Evolutionary conservation across 2,329 filamentous ascomycete genomes (phyloP).

Genomic region (Diaporthe helianthi): DNA sequence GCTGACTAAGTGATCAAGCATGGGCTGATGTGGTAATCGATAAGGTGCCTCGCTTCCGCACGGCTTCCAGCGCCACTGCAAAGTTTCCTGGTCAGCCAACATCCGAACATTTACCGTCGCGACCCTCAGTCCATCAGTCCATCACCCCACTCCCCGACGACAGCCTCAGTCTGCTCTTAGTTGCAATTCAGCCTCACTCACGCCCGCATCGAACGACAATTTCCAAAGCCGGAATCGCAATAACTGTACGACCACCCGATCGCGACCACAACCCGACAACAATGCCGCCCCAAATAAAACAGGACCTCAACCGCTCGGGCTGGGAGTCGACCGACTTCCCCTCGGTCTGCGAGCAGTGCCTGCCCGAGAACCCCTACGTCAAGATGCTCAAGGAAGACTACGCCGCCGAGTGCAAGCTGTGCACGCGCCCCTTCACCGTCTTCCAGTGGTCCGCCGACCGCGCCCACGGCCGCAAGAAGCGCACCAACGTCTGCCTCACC

Average conservation of each 20-base stretch:
- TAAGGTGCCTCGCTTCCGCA: neutral
- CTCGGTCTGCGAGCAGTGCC: constrained; percentile 88
- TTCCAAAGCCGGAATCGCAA: neutral
- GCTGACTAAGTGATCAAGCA: neutral
- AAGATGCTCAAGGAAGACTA: constrained; percentile 99
- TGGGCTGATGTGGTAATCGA: constrained; percentile 9
- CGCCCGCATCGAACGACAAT: neutral
- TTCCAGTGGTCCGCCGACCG: constrained; percentile 96
- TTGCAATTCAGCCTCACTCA: neutral
- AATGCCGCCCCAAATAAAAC: constrained; percentile 93
- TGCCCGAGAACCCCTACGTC: constrained; percentile 96
- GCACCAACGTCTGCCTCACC: constrained; percentile 94
- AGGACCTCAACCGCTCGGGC: constrained; percentile 92
- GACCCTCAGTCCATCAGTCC: neutral
- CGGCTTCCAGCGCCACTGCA: constrained; percentile 12
- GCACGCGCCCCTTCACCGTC: constrained; percentile 93
- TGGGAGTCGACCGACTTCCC: constrained; percentile 95
- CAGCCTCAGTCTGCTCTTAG: neutral
- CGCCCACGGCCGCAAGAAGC: constrained; percentile 84
- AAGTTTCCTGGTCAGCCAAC: constrained; percentile 8
- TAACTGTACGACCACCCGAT: neutral
- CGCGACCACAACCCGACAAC: constrained; percentile 33
- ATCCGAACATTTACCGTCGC: neutral
- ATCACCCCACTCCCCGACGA: constrained; percentile 21
- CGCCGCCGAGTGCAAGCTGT: constrained; percentile 85